These are phyloP conservation scores for Malassezia vespertilionis DNA, from an alignment of 1,284 basidiomycete species.

Conservation along the genomic window DNA sequence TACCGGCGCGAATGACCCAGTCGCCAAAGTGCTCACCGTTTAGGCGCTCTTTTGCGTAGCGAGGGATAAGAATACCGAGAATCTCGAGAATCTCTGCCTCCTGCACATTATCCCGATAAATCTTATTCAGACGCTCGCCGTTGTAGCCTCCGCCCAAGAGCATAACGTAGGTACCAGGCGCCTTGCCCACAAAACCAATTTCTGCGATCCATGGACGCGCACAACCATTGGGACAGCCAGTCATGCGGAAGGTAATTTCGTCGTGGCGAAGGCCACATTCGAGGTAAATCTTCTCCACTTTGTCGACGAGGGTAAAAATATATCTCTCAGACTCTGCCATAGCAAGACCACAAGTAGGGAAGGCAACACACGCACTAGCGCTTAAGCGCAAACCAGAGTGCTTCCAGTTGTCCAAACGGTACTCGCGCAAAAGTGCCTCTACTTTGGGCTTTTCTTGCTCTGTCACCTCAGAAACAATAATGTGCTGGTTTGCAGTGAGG, in stretches of 20 bases:
- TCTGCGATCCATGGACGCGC: constrained; percentile 80
- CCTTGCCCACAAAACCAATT: constrained; percentile 92
- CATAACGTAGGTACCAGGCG: constrained; percentile 85
- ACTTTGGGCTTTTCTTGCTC: constrained; percentile 57
- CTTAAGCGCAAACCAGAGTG: constrained; percentile 65
- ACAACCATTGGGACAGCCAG: constrained; percentile 49
- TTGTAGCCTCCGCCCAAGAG: constrained; percentile 88
- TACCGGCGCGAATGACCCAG: constrained; percentile 60
- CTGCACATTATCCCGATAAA: constrained; percentile 75
- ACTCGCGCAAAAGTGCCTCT: constrained; percentile 69
- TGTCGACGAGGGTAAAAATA: constrained; percentile 83
- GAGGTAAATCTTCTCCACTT: constrained; percentile 83
- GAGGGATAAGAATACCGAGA: constrained; percentile 80
- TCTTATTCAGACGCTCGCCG: constrained; percentile 86
- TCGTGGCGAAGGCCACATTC: constrained; percentile 83
- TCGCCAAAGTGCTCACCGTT: constrained; percentile 93
- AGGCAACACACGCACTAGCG: constrained; percentile 69
- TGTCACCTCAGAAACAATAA: constrained; percentile 74
- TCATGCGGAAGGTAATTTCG: constrained; percentile 92
- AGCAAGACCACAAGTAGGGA: constrained; percentile 85
- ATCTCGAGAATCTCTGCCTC: constrained; percentile 89
- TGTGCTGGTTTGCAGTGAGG: constrained; percentile 76
- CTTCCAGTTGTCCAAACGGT: constrained; percentile 79
- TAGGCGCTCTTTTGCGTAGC: constrained; percentile 73
- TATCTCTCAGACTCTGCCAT: constrained; percentile 94